Conservation (phyloP, 2,329 filamentous ascomycete species). For the Calonectria hawksworthii region DNA sequence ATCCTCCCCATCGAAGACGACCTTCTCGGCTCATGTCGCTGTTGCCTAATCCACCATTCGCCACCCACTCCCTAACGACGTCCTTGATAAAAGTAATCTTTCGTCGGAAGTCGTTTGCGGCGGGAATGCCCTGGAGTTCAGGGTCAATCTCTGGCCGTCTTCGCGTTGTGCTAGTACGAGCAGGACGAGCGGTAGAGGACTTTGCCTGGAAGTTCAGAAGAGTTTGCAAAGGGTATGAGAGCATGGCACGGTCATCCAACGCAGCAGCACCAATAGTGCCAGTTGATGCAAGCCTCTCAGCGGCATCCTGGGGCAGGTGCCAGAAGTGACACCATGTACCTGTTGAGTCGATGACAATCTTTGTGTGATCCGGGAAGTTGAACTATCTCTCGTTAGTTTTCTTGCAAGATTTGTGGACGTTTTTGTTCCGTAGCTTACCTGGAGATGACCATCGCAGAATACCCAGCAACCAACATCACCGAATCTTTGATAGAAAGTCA, state of each 20-base stretch:
- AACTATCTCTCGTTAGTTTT: constrained; percentile 66
- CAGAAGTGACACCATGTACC: constrained; percentile 85
- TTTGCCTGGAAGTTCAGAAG: constrained; percentile 77
- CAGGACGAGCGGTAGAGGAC: constrained; percentile 55
- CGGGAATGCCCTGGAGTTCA: constrained; percentile 74
- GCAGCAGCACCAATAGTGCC: constrained; percentile 80
- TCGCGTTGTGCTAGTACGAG: constrained; percentile 62
- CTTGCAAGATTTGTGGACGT: neutral
- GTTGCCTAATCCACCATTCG: constrained; percentile 78
- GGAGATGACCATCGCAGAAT: constrained; percentile 84
- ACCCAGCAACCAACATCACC: constrained; percentile 87
- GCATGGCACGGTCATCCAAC: constrained; percentile 77
- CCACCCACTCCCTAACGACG: constrained; percentile 79
- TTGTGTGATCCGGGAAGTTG: constrained; percentile 91
- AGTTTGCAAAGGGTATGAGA: constrained; percentile 80
- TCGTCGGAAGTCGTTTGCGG: constrained; percentile 78
- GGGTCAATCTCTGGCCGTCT: constrained; percentile 72
- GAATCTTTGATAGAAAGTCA: constrained; percentile 86
- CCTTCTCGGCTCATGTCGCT: constrained; percentile 69
- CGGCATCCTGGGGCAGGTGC: constrained; percentile 80
- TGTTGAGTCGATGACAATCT: constrained; percentile 81
- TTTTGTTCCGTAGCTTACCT: constrained; percentile 60
- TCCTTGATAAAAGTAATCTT: constrained; percentile 81
- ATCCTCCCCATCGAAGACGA: constrained; percentile 71
- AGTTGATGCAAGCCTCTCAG: constrained; percentile 72